These are phyloP conservation scores for Cyberlindnera mrakii DNA, from an alignment of 805 yeast species.

Conservation along the genomic window DNA sequence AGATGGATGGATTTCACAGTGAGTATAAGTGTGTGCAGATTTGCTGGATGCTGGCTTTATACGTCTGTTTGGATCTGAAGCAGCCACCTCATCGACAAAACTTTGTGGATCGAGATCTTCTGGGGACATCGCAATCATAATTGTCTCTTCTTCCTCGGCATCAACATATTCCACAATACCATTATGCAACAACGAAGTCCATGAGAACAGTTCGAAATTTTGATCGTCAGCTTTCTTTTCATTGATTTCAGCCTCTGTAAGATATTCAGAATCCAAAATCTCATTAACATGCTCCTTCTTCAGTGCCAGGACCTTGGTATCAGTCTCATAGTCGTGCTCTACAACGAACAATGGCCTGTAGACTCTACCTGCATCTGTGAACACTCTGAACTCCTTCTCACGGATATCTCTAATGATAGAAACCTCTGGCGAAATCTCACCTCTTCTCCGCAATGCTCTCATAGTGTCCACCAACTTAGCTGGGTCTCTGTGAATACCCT, in stretches of 20 bases:
- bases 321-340: constrained; percentile 72
- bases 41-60: constrained; percentile 63
- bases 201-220: constrained; percentile 48
- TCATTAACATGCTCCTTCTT: constrained; percentile 79
- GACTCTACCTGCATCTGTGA: constrained; percentile 98
- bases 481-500: constrained; percentile 96
- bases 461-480: constrained; percentile 86
- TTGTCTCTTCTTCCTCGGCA: constrained; percentile 98
- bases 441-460: constrained; percentile 87
- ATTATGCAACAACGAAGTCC: constrained; percentile 76
- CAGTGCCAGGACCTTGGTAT: constrained; percentile 62
- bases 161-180: constrained; percentile 96
- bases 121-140: constrained; percentile 97
- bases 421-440: constrained; percentile 94
- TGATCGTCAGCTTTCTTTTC: constrained; percentile 32
- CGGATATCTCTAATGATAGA: constrained; percentile 95
- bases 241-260: constrained; percentile 32
- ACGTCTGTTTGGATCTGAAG: constrained; percentile 57
- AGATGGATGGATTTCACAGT: constrained; percentile 98
- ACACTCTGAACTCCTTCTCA: constrained; percentile 91
- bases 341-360: constrained; percentile 95
- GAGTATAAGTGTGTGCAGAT: constrained; percentile 83
- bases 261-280: constrained; percentile 50
- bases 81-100: constrained; percentile 34
- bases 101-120: constrained; percentile 79